phyloP scores from a whole-genome alignment of 176 grass and related monocot genomes.

The Oryza australiensis region DNA sequence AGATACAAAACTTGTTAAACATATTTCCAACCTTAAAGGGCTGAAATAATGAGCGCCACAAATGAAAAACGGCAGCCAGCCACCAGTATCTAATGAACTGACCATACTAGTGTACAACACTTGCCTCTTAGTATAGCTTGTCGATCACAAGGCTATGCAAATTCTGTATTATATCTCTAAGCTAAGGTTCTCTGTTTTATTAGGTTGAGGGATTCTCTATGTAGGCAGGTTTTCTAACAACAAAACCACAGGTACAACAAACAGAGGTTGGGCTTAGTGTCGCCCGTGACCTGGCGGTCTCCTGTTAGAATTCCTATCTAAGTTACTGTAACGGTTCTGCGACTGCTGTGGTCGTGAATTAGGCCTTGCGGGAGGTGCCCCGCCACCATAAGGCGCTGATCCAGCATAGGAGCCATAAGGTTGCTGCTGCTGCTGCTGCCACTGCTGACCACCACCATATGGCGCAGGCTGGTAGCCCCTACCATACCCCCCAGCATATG shows the following conservation, averaged over 20 bases:
- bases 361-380: slow-evolving; percentile 39
- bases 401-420: slow-evolving; percentile 39
- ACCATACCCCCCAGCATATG: slow-evolving; percentile 39
- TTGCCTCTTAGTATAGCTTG: not conserved
- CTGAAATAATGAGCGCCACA: not conserved
- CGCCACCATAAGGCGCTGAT: slow-evolving; percentile 40
- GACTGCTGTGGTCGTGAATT: slow-evolving; percentile 45
- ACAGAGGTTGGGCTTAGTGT: slow-evolving; percentile 33
- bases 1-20: slow-evolving; percentile 8
- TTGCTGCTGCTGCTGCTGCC: slow-evolving; percentile 57
- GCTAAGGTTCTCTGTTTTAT: not conserved
- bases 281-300: slow-evolving; percentile 59
- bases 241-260: slow-evolving; percentile 19
- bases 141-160: slow-evolving; percentile 22
- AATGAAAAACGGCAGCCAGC: slow-evolving; percentile 24
- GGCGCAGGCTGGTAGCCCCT: slow-evolving; percentile 47
- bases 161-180: slow-evolving; percentile 22
- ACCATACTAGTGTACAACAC: slow-evolving; percentile 39
- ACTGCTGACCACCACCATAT: slow-evolving; percentile 53
- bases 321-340: slow-evolving; percentile 56
- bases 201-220: too few species aligned
- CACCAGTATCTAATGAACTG: not conserved
- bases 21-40: not conserved
- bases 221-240: slow-evolving; percentile 20
- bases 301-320: slow-evolving; percentile 62